Percentiles rank a stretch among this genome's conserved stretches.
Evolutionary conservation across 805 yeast species (phyloP).

Genomic region (Debaryomyces prosopidis): DNA sequence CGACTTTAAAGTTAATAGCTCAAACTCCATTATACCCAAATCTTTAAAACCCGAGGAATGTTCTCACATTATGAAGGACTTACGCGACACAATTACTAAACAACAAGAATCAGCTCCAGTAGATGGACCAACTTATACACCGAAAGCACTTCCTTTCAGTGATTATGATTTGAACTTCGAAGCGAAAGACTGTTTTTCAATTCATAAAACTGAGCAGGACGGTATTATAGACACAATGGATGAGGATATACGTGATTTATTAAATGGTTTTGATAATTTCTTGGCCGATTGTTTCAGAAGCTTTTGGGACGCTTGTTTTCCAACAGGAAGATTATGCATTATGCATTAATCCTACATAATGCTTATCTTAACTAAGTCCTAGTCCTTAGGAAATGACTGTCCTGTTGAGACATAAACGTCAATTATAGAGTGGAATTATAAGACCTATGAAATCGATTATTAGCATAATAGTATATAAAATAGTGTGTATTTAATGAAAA

Average conservation of each 20-base stretch:
- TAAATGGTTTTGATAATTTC: constrained; percentile 20
- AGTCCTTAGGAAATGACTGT: too few species aligned
- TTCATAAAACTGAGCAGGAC: constrained; percentile 8
- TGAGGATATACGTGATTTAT: constrained; percentile 16
- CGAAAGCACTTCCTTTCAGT: constrained; percentile 22
- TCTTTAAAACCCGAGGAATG: constrained; percentile 1
- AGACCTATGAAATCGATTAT: too few species aligned
- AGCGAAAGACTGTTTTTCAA: constrained; percentile 5
- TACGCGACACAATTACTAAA: neutral
- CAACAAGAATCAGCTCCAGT: constrained; percentile 6
- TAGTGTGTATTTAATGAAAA: too few species aligned
- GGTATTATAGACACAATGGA: constrained; percentile 13
- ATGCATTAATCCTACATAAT: too few species aligned
- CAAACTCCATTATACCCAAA: constrained; percentile 12
- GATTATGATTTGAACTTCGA: constrained; percentile 18
- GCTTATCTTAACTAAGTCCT: too few species aligned
- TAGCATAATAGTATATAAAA: too few species aligned
- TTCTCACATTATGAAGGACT: neutral
- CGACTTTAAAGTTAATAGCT: constrained; percentile 16
- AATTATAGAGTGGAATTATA: too few species aligned
- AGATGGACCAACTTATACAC: constrained; percentile 16
- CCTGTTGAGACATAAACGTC: too few species aligned
- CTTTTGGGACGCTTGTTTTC: constrained; percentile 8
- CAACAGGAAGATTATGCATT: neutral
- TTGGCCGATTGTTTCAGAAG: constrained; percentile 14